Evolutionary conservation across 1,139 yeast species (phyloP), one percentile per base, ranked within the genome.

Genomic region (Lodderomyces oxycetoniae): DNA sequence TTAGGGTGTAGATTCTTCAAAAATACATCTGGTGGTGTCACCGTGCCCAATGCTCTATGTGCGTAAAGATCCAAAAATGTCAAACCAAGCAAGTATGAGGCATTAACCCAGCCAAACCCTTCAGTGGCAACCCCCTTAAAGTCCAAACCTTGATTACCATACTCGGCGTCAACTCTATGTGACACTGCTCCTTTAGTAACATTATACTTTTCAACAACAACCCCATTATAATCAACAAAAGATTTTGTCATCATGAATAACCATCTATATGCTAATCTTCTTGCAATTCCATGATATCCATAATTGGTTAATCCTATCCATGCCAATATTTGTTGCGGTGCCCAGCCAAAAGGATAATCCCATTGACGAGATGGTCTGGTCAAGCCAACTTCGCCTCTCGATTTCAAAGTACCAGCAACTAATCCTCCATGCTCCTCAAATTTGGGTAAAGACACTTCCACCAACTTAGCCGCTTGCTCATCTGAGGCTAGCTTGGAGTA

Each of bases 261-360:
- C 98, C 98, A 91, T 41, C 95, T 71, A 53, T 86, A 86, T 3
- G 81, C 80, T 37, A 91, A 61, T 41, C 97, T 65, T 41, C 81
- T 69, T 3, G 93, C 81, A 16, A 74, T 74, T 3, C 73, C 78
- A 3, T 59, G 62, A 51, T 69, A 86, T 0, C 93, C 94, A 53
- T 91, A 91, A 37, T 80, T 75, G 22, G 57, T 53, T 26, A 91
- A 66, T 0, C 97, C 98, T 29, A 74, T 74, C 98, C 98, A 91
- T 1, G 95, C 93, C 36, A 91, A 61, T 14, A 91, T 86, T 57
- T 91, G 98, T 56, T 93, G 98, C 2, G 98, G 98, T 0, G 98
- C 96, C 98, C 98, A 91, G 4, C 97, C 98, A 52, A 68, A 87
- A 5, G 98, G 98, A 55, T 81, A 91, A 57, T 91, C 98, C 98